Base-by-base conservation (phyloP, 176 grass and related monocot species). In the Tillandsia leiboldiana region DNA sequence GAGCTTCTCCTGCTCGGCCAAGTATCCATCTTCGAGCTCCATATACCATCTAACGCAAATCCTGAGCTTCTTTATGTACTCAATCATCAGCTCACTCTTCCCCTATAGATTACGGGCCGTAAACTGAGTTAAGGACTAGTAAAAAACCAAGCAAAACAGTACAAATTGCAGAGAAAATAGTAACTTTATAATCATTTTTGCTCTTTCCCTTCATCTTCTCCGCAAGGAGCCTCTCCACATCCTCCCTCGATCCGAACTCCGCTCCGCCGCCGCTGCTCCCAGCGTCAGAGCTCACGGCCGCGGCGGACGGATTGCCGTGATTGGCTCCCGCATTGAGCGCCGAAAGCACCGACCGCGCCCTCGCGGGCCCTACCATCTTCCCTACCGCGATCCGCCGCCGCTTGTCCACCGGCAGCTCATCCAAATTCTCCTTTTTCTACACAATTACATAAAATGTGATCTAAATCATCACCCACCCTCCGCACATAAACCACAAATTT, bases 181-280 rank as follows among this genome's bases (percentile, higher is more conserved):
- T 2, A 23, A 94, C 95, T 90, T 99, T 99, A 69, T 67, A 90
- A 64, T 99, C 95, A 74, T 53, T 94, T 64, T 94, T 99, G 77
- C 70, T 63, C 53, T 94, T 99, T 5, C 73, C 85, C 74, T 83
- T 99, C 82, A 94, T 84, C 70, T 99, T 94, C 90, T 99, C 95
- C 42, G 57, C 78, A 5, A 99, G 80, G n/a, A 99, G 78, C 50
- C 51, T 78, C 67, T 99, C 95, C 17, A 94, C 95, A n/a, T 99
- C 90, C 49, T 99, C 90, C 57, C 90, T 78, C 48, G 79, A 86
- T 10, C 26, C 70, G 69, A 99, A 94, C 63, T 94, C 90, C 26
- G 94, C 0, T 6, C 65, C 2, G 12, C 65, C 3, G n/a, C 62
- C 47, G 10, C 49, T 51, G 33, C 15, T 84, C 12, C 51, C 63